Evolutionary conservation across 805 yeast genomes (phyloP).

Genomic region (Wickerhamiella cacticola): DNA sequence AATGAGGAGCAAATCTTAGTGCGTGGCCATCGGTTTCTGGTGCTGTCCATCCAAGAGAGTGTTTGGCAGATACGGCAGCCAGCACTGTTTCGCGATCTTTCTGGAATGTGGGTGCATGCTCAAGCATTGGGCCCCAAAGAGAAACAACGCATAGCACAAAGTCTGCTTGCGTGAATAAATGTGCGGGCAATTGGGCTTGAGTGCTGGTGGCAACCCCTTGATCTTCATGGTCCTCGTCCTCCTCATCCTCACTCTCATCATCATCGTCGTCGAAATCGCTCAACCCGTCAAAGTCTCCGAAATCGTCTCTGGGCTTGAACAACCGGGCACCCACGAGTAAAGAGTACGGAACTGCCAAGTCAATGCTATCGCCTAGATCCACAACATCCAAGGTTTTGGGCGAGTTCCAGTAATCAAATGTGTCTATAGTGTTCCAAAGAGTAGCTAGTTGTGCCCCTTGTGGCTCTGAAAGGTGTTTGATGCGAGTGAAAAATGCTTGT

Average conservation of each 20-base stretch:
- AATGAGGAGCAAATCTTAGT: conserved; percentile 1
- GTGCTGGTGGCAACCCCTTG: too few relatives aligned
- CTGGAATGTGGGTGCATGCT: conserved; percentile 4
- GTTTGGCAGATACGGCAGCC: not conserved
- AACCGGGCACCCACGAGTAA: conserved; percentile 1
- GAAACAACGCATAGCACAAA: not conserved
- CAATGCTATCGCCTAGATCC: not conserved
- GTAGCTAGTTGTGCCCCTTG: not conserved
- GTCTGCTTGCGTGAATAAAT: not conserved
- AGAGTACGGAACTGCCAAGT: conserved; percentile 3
- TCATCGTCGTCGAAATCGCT: not conserved
- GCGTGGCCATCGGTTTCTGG: conserved; percentile 12
- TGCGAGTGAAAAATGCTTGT: not conserved
- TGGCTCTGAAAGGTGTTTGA: not conserved
- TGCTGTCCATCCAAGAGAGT: not conserved
- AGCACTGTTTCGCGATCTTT: not conserved
- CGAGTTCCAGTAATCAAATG: conserved; percentile 4
- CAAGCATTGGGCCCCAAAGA: conserved; percentile 8
- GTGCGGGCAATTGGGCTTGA: not conserved
- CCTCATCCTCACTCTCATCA: not conserved
- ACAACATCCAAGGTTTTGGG: not conserved
- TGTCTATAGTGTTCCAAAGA: not conserved
- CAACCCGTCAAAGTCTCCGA: conserved; percentile 1
- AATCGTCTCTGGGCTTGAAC: conserved; percentile 2
- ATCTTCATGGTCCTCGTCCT: too few relatives aligned